Percentiles rank a stretch among this genome's conserved stretches.
phyloP scores from a whole-genome alignment of 176 grass and related monocot genomes.

The Aegilops tauschii region DNA sequence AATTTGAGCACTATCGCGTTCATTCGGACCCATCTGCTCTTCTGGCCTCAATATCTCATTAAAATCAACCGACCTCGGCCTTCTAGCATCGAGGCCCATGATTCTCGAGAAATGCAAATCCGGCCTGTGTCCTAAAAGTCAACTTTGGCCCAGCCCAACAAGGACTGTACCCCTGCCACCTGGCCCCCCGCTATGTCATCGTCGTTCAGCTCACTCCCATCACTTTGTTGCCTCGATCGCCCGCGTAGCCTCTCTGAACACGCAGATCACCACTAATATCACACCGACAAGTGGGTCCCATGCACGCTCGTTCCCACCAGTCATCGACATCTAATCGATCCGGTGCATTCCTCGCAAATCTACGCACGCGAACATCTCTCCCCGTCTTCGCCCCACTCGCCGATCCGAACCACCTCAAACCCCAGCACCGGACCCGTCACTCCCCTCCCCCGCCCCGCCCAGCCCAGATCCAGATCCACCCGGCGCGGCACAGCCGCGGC shows the following conservation, averaged over 20 bases:
- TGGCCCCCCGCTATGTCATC: background rate
- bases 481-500: conserved; percentile 50
- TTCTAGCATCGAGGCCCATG: background rate
- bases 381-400: conserved; percentile 5
- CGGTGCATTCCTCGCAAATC: conserved; percentile 26
- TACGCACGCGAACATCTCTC: conserved; percentile 34
- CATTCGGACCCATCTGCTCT: too few relatives aligned
- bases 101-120: background rate
- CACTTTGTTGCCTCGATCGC: conserved; percentile 17
- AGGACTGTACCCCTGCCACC: background rate
- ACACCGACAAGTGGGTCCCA: background rate
- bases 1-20: too few relatives aligned
- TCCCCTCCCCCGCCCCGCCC: conserved; percentile 21
- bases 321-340: background rate
- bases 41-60: too few relatives aligned
- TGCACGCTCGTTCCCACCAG: background rate
- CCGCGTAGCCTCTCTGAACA: background rate
- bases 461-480: conserved; percentile 74
- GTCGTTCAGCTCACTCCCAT: conserved; percentile 3
- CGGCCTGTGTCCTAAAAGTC: background rate
- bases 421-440: background rate
- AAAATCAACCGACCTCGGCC: background rate
- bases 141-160: background rate
- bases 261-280: background rate
- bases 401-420: conserved; percentile 58